Evolutionary conservation across 2,329 filamentous ascomycete genomes (phyloP).

Genomic region (Claviceps citrina): DNA sequence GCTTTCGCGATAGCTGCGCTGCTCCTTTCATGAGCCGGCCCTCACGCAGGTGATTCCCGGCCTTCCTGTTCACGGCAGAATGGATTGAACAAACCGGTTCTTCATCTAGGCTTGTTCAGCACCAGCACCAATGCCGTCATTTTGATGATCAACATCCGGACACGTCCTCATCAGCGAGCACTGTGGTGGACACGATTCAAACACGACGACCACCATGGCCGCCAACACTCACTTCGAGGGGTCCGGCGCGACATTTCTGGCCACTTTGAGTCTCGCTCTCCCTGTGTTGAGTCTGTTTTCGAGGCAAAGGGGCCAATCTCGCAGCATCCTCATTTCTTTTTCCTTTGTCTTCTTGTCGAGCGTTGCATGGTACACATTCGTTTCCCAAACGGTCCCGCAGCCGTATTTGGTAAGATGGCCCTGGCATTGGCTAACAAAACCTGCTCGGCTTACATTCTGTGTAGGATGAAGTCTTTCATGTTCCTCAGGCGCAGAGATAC

Average conservation of each 20-base stretch:
- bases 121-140: not conserved
- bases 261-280: constrained; percentile 3
- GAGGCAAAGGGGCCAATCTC: not conserved
- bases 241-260: constrained; percentile 1
- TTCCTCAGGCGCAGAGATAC: constrained; percentile 81
- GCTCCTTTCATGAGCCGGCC: not conserved
- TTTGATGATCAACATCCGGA: not conserved
- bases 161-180: not conserved
- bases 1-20: not conserved
- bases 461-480: constrained; percentile 76
- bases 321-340: not conserved
- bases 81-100: not conserved
- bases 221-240: not conserved
- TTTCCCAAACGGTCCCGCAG: constrained; percentile 27
- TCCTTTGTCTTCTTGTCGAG: constrained; percentile 8
- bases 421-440: not conserved
- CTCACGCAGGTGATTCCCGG: not conserved
- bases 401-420: constrained; percentile 34
- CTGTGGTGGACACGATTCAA: not conserved
- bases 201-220: constrained; percentile 1
- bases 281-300: constrained; percentile 4
- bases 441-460: constrained; percentile 5
- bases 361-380: constrained; percentile 10
- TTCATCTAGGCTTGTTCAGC: not conserved
- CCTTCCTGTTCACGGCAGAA: not conserved